Conservation (phyloP, 495 filamentous ascomycete genomes). For the Daldinia childiae region DNA sequence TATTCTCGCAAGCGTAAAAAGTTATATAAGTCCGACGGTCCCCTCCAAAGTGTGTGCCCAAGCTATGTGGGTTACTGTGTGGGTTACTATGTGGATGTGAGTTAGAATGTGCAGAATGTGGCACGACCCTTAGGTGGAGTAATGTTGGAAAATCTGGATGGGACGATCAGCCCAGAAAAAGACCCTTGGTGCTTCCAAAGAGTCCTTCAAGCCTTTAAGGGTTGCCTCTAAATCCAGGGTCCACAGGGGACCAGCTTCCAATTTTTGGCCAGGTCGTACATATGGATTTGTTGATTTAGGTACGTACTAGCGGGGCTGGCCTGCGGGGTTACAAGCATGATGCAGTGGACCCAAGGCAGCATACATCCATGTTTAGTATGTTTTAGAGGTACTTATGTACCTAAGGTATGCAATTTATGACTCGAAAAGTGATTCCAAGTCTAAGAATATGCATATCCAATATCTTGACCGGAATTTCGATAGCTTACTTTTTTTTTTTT, state of each 20-base stretch:
- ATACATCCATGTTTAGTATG: neutral
- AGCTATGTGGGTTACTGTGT: constrained; percentile 15
- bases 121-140: constrained; percentile 39
- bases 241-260: constrained; percentile 17
- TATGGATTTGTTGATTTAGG: neutral
- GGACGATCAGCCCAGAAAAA: constrained; percentile 37
- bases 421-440: too few relatives aligned
- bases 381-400: too few relatives aligned
- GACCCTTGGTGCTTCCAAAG: constrained; percentile 34
- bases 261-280: neutral
- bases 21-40: constrained; percentile 29
- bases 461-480: too few relatives aligned
- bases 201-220: constrained; percentile 24
- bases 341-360: neutral
- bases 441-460: too few relatives aligned
- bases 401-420: too few relatives aligned
- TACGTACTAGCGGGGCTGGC: neutral
- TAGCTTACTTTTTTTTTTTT: too few relatives aligned
- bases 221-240: constrained; percentile 35
- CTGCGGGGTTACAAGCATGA: constrained; percentile 7
- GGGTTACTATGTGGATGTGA: neutral
- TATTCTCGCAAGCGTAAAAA: constrained; percentile 27
- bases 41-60: constrained; percentile 35
- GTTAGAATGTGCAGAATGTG: constrained; percentile 7
- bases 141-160: constrained; percentile 38